Evolutionary conservation across 2,329 filamentous ascomycete species (phyloP), one percentile per base, ranked within the genome.

Genomic region (Myriosclerotinia scirpicola): DNA sequence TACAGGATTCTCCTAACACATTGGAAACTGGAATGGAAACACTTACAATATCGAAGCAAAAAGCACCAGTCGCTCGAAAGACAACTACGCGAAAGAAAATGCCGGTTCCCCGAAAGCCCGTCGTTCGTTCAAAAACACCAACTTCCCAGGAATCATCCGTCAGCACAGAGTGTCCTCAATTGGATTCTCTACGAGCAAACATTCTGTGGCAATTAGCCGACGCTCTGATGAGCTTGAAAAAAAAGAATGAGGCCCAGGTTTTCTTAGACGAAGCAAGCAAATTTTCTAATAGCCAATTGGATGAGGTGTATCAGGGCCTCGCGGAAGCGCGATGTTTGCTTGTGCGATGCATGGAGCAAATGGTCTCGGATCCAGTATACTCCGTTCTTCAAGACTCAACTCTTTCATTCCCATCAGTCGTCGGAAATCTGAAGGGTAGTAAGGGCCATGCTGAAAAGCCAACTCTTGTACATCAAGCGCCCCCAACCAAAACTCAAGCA

Each of bases 331-430:
- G 87, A 64, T 86, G 89, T 55, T 84, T 90, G 54, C 81, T 92
- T 68, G 83, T 86, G 20, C 84, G 90, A 76, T 90, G 88, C 69
- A 82, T 90, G 73, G 86, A 89, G 56, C 84, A 89, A 73, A 91
- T 97, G 81, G 84, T 88, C 15, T 84, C 85, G 5, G 91, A 97
- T 77, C 89, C 93, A 3, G 90, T 95, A 4, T 96, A 94, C 77
- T 96, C 92, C 22, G 90, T 94, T 12, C 84, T 98, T 20, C 91
- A 94, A 55, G 95, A 99, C 73, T 97, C 95, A 0, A 97, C 93
- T 0, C 88, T 97, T 36, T 96, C 93, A 0, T 90, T 94, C 68
- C 92, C 93, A 1, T 88, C 91, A 0, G 81, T 94, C 3, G 54
- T 70, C 11, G 71, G 71, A 14, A 46, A 62, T 12, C 50, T 67